Base-by-base conservation (phyloP, 805 yeast genomes). In the Pichia sporocuriosa region DNA sequence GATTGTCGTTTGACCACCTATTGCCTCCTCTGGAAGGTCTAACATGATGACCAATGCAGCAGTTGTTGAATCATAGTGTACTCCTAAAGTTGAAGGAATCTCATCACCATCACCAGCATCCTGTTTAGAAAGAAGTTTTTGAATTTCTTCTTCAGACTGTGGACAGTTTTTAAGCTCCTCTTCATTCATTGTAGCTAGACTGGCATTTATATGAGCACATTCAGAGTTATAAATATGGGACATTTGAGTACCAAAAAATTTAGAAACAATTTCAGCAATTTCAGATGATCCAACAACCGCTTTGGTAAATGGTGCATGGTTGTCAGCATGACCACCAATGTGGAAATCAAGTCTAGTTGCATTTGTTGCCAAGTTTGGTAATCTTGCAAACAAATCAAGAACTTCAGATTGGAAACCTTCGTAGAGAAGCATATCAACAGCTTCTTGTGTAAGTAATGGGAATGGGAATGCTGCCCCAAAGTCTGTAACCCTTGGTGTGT, bases 401-500 rank as follows among this genome's bases (percentile, higher is more conserved):
- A 62, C 50, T 19, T 71, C 70, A 40, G 69, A 67, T 29, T 59
- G 57, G 47, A 76, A 65, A 17, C 72, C 57, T 53, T 77, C 82
- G 55, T 68, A 68, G 49, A 71, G 67, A 76, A 77, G 71, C 45
- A 77, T 70, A 32, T 68, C 68, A 32, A 75, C 61, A 1, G 82
- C 81, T 49, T 77, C 82, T 32, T 69, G 68, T 1, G 79, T 71
- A 55, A 77, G 70, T 30, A 77, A 56, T 2, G 80, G 81, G 54
- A 77, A 77, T 4, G 83, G 79, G 43, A 68, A 77, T 28, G 73
- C 65, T 19, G 76, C 80, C 27, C 55, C 72, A 42, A 66, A 56
- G 21, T 66, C 60, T 24, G 61, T 54, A 26, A 63, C 55, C 15
- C 63, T 57, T 13, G 56, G 56, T 11, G 56, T 57, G 42, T 62